Evolutionary conservation across 805 yeast species (phyloP).

Genomic region (Tetrapisispora fleetii): DNA sequence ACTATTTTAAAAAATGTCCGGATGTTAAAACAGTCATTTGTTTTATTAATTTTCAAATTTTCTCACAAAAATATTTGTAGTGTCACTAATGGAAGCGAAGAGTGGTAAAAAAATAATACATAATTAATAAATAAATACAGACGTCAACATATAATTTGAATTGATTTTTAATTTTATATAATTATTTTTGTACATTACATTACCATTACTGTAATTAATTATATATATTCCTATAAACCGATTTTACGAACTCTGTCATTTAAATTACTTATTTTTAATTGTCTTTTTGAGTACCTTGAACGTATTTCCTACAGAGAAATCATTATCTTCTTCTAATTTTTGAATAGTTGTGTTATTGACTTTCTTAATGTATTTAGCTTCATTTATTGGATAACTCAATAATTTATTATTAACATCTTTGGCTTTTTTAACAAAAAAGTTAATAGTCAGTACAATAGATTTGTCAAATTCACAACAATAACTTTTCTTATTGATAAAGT

Average conservation of each 20-base stretch:
- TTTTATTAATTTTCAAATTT: not conserved
- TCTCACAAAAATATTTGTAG: not conserved
- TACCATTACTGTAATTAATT: not conserved
- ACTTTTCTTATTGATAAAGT: constrained; percentile 34
- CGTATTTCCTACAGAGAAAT: constrained; percentile 23
- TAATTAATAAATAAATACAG: too few species aligned
- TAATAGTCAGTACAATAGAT: constrained; percentile 35
- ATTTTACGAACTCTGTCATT: not conserved
- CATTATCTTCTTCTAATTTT: constrained; percentile 33
- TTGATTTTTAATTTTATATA: not conserved
- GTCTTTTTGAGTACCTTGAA: constrained; percentile 28
- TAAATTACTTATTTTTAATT: constrained; percentile 3
- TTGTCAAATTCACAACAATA: constrained; percentile 50
- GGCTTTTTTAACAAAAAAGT: constrained; percentile 5
- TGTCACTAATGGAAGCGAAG: not conserved
- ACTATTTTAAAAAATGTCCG: not conserved
- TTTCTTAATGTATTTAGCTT: constrained; percentile 27
- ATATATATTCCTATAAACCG: not conserved
- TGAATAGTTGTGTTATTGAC: constrained; percentile 32
- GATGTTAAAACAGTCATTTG: constrained; percentile 1
- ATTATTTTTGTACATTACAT: not conserved
- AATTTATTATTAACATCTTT: constrained; percentile 1
- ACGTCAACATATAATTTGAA: not conserved
- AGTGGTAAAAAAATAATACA: not conserved
- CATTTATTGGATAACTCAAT: constrained; percentile 1